phyloP scores from a whole-genome alignment of 805 yeast genomes.

The Starmerella kuoi region DNA sequence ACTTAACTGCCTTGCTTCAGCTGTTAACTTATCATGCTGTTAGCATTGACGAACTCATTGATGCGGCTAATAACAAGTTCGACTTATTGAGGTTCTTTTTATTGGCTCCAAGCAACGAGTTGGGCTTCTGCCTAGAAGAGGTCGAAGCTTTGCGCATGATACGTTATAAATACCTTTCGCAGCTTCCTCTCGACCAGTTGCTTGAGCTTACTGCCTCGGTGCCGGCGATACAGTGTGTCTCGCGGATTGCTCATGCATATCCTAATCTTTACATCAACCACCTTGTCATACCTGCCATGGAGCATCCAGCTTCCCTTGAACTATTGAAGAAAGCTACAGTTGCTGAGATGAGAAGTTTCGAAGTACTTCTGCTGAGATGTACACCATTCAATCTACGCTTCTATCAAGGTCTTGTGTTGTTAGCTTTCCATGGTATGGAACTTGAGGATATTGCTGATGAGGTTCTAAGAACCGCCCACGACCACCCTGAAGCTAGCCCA shows the following conservation, averaged over 20 bases:
- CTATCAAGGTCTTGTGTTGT: conserved; percentile 14
- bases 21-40: conserved; percentile 15
- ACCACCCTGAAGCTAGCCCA: conserved; percentile 7
- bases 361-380: conserved; percentile 11
- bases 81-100: conserved; percentile 9
- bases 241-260: conserved; percentile 12
- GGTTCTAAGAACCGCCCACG: conserved; percentile 13
- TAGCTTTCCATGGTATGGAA: conserved; percentile 3
- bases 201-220: conserved; percentile 8
- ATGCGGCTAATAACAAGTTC: neutral
- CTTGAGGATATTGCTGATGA: conserved; percentile 6
- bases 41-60: conserved; percentile 4
- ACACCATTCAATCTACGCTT: conserved; percentile 18
- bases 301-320: neutral
- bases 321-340: conserved; percentile 4
- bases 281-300: conserved; percentile 11
- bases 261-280: conserved; percentile 11
- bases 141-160: conserved; percentile 6
- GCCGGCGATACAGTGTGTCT: conserved; percentile 4
- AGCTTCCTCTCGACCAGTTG: neutral
- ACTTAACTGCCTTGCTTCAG: conserved; percentile 12
- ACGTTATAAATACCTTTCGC: conserved; percentile 8
- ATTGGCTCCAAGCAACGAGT: conserved; percentile 14
- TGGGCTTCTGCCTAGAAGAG: conserved; percentile 18
- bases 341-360: conserved; percentile 8